Percentiles rank a stretch among this genome's conserved stretches.
Conservation (phyloP, 768 basidiomycete genomes). For the Mycena rosella region DNA sequence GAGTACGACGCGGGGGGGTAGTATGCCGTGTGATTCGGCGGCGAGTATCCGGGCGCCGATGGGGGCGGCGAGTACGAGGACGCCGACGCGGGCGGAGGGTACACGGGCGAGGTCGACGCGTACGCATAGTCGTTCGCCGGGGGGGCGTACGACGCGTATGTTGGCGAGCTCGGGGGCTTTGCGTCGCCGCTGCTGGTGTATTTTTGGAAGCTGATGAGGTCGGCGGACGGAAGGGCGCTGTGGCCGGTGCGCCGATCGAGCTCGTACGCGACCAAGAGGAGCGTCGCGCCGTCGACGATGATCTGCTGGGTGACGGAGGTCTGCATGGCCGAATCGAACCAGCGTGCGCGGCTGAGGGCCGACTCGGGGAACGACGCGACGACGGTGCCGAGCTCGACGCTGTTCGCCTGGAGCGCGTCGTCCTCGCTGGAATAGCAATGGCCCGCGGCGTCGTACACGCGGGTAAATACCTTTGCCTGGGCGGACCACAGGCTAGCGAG, state of each 20-base stretch:
- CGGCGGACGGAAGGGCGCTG: conserved; percentile 66
- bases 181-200: conserved; percentile 37
- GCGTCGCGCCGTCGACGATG: conserved; percentile 70
- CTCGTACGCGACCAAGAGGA: conserved; percentile 77
- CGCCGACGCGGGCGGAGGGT: neutral
- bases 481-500: conserved; percentile 66
- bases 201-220: conserved; percentile 66
- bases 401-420: conserved; percentile 62
- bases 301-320: conserved; percentile 80
- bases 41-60: conserved; percentile 7
- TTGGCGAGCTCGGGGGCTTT: conserved; percentile 3
- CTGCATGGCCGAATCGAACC: conserved; percentile 71
- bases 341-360: conserved; percentile 72
- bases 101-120: neutral
- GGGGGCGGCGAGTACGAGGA: conserved; percentile 14
- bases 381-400: conserved; percentile 62
- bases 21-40: neutral
- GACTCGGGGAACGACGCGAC: conserved; percentile 77
- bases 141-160: conserved; percentile 14
- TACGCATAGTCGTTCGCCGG: neutral
- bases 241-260: conserved; percentile 68
- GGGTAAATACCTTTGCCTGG: conserved; percentile 74
- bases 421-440: conserved; percentile 66
- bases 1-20: neutral
- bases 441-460: conserved; percentile 62